Evolutionary conservation across 139 green algal species (phyloP).

Genomic region (Chlorella sp.): DNA sequence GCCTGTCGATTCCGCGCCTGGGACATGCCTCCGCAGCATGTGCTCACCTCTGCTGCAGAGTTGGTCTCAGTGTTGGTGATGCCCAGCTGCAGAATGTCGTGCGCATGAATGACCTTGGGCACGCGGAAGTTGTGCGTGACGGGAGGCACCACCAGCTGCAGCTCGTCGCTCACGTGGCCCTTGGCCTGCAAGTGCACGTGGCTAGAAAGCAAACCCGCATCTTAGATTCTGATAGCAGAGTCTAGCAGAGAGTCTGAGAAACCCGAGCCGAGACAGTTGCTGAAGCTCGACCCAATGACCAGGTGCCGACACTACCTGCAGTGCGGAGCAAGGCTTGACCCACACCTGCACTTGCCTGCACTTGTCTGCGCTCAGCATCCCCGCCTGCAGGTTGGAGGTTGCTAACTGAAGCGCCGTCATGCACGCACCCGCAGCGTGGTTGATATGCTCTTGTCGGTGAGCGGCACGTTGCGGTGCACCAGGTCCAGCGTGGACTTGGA

Average conservation of each 20-base stretch:
- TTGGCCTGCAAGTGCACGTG: too few species aligned
- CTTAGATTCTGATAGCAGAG: too few species aligned
- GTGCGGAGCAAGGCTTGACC: too few species aligned
- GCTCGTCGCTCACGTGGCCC: slow-evolving; percentile 28
- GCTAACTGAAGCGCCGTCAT: not conserved
- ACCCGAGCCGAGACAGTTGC: too few species aligned
- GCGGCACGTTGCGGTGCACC: slow-evolving; percentile 29
- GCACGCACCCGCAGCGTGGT: slow-evolving; percentile 16
- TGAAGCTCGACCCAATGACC: too few species aligned
- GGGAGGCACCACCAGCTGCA: slow-evolving; percentile 23
- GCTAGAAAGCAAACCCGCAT: too few species aligned
- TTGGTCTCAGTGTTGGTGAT: slow-evolving; percentile 12
- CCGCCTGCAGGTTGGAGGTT: not conserved
- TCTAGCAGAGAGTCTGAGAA: too few species aligned
- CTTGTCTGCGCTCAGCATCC: too few species aligned
- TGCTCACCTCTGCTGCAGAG: not conserved
- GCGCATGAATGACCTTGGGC: slow-evolving; percentile 12
- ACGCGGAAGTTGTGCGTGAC: slow-evolving; percentile 13
- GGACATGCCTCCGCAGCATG: too few species aligned
- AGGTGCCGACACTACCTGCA: too few species aligned
- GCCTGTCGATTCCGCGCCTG: too few species aligned
- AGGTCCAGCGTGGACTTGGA: slow-evolving; percentile 31
- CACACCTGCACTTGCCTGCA: too few species aligned
- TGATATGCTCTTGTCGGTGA: slow-evolving; percentile 26
- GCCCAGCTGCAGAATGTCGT: slow-evolving; percentile 22